These are phyloP conservation scores for Blastomyces parvus DNA, from an alignment of 2,329 filamentous ascomycete genomes.

Conservation along the genomic window DNA sequence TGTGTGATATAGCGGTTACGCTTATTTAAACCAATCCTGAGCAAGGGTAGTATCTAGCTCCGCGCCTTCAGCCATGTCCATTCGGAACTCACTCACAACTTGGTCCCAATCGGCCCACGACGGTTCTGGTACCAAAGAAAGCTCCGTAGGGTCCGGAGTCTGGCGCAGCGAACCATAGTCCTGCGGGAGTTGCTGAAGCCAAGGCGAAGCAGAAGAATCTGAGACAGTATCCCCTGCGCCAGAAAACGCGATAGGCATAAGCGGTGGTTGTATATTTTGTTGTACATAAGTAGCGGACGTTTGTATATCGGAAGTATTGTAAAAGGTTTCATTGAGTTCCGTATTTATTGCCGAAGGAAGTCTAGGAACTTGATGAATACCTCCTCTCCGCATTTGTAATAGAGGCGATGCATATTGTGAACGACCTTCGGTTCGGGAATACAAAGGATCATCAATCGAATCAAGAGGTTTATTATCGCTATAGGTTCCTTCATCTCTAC, in stretches of 20 bases:
- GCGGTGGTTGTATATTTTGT: background rate
- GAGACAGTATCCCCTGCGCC: background rate
- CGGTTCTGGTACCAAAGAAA: background rate
- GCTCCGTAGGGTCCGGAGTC: too few species aligned
- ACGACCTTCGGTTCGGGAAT: background rate
- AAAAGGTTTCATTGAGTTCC: background rate
- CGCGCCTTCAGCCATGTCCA: constrained; percentile 12
- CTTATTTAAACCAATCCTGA: constrained; percentile 15
- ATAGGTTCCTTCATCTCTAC: background rate
- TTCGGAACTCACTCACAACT: constrained; percentile 16
- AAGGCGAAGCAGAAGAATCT: background rate
- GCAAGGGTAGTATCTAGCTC: constrained; percentile 1
- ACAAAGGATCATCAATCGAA: background rate
- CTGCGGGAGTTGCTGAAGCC: background rate
- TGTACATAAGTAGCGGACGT: background rate
- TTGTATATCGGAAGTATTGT: background rate
- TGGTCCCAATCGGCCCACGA: constrained; percentile 17
- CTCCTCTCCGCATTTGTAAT: background rate
- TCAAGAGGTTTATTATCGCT: background rate
- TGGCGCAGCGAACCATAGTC: background rate
- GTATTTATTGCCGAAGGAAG: background rate
- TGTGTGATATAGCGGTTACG: background rate
- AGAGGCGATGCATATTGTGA: background rate
- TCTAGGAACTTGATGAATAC: background rate
- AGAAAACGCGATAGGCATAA: background rate